Conservation (phyloP, 2,329 filamentous ascomycete genomes). For the Alternaria metachromatica region DNA sequence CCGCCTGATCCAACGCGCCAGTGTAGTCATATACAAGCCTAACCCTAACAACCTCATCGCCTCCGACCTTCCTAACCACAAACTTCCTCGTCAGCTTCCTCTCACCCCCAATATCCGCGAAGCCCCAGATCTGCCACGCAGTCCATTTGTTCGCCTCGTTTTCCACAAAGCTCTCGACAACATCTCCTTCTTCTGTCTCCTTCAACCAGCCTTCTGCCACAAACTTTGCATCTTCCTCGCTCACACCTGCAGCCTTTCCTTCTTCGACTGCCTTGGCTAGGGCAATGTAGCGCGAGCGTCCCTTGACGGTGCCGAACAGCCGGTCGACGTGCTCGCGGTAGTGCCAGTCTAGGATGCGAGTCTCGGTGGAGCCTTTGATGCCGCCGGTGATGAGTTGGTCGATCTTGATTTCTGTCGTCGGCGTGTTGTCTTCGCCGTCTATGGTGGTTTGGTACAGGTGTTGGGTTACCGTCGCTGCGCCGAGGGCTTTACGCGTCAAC, state of each 20-base stretch:
- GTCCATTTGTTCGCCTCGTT: conserved; percentile 47
- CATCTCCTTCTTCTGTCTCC: conserved; percentile 38
- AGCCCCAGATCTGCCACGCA: conserved; percentile 45
- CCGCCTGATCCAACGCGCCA: conserved; percentile 26
- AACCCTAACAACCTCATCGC: conserved; percentile 36
- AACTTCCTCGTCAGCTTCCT: conserved; percentile 42
- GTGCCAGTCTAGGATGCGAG: conserved; percentile 63
- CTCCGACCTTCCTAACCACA: conserved; percentile 42
- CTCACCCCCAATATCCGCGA: conserved; percentile 38
- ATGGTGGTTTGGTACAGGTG: conserved; percentile 53
- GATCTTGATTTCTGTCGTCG: conserved; percentile 69
- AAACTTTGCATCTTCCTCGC: conserved; percentile 32
- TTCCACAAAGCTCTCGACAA: conserved; percentile 45
- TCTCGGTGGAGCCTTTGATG: conserved; percentile 69
- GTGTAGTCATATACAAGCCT: conserved; percentile 46
- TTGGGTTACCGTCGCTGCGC: conserved; percentile 72
- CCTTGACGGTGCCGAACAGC: conserved; percentile 77
- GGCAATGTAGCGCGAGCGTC: conserved; percentile 61
- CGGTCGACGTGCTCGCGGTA: conserved; percentile 74
- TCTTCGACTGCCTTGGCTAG: conserved; percentile 34
- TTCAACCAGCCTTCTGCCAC: conserved; percentile 39
- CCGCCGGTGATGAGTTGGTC: conserved; percentile 75
- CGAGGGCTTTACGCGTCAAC: conserved; percentile 75
- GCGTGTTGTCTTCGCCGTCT: conserved; percentile 27
- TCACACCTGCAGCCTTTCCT: conserved; percentile 24